Evolutionary conservation across 208 protist species (phyloP), one percentile per base, ranked within the genome.

Genomic region (Acanthamoeba sp.): DNA sequence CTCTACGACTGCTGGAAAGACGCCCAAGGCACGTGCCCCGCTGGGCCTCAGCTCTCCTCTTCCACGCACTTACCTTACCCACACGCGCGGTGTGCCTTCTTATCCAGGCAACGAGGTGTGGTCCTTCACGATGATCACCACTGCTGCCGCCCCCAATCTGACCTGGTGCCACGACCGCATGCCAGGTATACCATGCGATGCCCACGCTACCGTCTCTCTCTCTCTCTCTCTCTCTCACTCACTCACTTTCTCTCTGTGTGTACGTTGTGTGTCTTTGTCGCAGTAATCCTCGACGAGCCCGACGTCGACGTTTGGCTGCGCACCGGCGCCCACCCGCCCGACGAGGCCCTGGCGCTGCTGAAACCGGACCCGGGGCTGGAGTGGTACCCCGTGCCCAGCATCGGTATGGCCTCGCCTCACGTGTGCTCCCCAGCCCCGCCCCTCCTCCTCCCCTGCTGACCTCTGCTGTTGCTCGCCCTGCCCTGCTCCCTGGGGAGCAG

Each of bases 111-210:
- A 93, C 16, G 52, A 78, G 48, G 14, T 52, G n/a, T 93, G 36
- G 59, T 52, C 29, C 24, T 93, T 93, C 62, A 93, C 88, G 9
- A 93, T 93, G 38, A 76, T 93, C 22, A 93, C 88, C 7, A 93
- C 88, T 22, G 40, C 34, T n/a, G 88, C 88, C 0, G 62, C 62
- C 3, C 40, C 55, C 32, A 57, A 93, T 24, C 7, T 93, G 7
- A 20, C 52, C 18, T 93, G 88, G 88, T 62, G 34, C 34, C 88
- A 93, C 45, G 88, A 76, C 5, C 88, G 88, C 52, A 93, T 93
- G 88, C 88, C 88, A 78, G 88, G 88, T 93, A n/a, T 45, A n/a
- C n/a, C n/a, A n/a, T n/a, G n/a, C n/a, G n/a, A n/a, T n/a, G n/a
- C n/a, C n/a, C n/a, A n/a, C n/a, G n/a, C n/a, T n/a, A n/a, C n/a